A percentile compares a stretch with the other conserved stretches of the same genome.
Conservation (phyloP, 768 basidiomycete species). For the Termitomyces sp. region DNA sequence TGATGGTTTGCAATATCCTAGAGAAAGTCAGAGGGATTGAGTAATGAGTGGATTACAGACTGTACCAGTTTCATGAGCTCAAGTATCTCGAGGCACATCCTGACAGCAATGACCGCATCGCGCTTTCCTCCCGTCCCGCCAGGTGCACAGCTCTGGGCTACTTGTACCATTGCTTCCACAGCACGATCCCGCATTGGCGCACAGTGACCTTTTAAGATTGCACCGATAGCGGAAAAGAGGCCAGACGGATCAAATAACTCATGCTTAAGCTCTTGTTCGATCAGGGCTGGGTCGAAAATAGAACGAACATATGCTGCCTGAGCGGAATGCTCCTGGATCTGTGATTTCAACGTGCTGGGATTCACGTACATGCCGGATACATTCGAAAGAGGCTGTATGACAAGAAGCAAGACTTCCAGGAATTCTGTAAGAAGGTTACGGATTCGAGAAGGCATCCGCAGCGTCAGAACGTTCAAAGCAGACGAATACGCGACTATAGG, state of each 20-base stretch:
- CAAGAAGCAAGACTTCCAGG: slow-evolving; percentile 73
- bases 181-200: slow-evolving; percentile 88
- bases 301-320: slow-evolving; percentile 65
- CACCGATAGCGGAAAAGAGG: slow-evolving; percentile 74
- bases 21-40: slow-evolving; percentile 10
- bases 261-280: slow-evolving; percentile 76
- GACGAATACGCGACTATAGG: slow-evolving; percentile 41
- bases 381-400: slow-evolving; percentile 75
- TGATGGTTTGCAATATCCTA: slow-evolving; percentile 98
- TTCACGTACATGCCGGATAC: slow-evolving; percentile 57
- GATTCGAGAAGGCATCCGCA: slow-evolving; percentile 70
- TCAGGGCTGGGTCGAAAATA: slow-evolving; percentile 76
- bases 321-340: slow-evolving; percentile 57
- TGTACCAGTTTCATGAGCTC: slow-evolving; percentile 94
- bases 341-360: slow-evolving; percentile 51
- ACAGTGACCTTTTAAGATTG: slow-evolving; percentile 83
- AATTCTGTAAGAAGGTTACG: slow-evolving; percentile 68
- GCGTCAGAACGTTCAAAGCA: slow-evolving; percentile 43
- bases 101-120: slow-evolving; percentile 68
- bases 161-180: slow-evolving; percentile 78
- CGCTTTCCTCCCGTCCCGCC: slow-evolving; percentile 49
- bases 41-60: slow-evolving; percentile 12
- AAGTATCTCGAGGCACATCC: slow-evolving; percentile 83
- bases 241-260: slow-evolving; percentile 74
- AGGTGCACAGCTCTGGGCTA: slow-evolving; percentile 54